Evolutionary conservation across 768 basidiomycete species (phyloP), one percentile per base, ranked within the genome.

Genomic region (Auricularia cornea): DNA sequence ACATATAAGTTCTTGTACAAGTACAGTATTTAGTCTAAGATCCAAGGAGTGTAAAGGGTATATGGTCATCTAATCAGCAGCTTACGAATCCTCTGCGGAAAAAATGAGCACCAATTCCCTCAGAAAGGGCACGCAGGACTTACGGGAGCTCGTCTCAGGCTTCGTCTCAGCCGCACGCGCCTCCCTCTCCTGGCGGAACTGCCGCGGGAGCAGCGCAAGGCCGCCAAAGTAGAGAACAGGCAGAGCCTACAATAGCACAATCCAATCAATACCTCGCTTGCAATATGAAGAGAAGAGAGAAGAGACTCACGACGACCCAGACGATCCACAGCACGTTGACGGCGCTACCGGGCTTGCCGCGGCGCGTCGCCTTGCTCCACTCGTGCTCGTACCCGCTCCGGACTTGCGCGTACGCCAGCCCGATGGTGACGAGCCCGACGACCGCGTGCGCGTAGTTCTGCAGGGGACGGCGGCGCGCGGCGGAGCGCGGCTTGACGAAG

Each of bases 361-460:
- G 76, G 11, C 83, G 82, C 2, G 80, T 81, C 20, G 72, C 72
- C 29, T 63, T 69, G 0, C 77, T 74, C 84, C 84, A 87, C 69
- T 86, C 84, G 6, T 61, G 59, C 32, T 73, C 71, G 69, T 75
- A 83, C 2, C 83, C 83, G 20, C 72, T 73, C 56, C 78, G 73
- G 18, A 81, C 81, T 70, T 84, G 81, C 65, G 78, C 83, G 54
- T 81, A 72, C 29, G 82, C 76, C 11, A 84, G 72, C 6, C 69
- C 80, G 60, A 87, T 78, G 59, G 82, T 78, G 11, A 75, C 57
- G 32, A 86, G 68, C 0, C 85, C 86, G 1, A 85, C 62, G 16
- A 83, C 63, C 14, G 82, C 84, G 67, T 88, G 86, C 30, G 80
- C 32, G 69, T 84, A 86, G 68, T 88, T 86, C 65, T 80, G 84